Conservation (phyloP, 805 yeast species). For the Candida tallmaniae region DNA sequence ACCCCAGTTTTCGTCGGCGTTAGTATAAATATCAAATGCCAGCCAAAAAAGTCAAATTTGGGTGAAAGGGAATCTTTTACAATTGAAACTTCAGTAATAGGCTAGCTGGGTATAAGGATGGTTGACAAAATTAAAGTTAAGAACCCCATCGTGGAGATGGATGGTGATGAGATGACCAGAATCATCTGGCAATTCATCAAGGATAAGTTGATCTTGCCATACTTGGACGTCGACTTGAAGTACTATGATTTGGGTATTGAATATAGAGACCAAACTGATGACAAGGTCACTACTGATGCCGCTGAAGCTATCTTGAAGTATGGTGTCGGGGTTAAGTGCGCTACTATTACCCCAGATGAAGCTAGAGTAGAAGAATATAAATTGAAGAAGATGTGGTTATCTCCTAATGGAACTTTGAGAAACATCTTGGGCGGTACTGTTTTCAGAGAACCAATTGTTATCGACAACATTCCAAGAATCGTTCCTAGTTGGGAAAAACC, state of each 20-base stretch:
- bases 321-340: slow-evolving; percentile 95
- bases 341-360: slow-evolving; percentile 98
- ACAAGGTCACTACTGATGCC: slow-evolving; percentile 82
- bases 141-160: slow-evolving; percentile 93
- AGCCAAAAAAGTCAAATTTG: background rate
- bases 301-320: slow-evolving; percentile 85
- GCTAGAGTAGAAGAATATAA: slow-evolving; percentile 88
- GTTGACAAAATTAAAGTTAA: slow-evolving; percentile 63
- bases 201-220: slow-evolving; percentile 81
- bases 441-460: slow-evolving; percentile 93
- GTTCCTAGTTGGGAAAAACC: slow-evolving; percentile 94
- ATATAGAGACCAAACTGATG: slow-evolving; percentile 83
- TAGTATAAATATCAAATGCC: background rate
- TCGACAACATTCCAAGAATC: slow-evolving; percentile 81
- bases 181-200: slow-evolving; percentile 92
- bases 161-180: slow-evolving; percentile 97
- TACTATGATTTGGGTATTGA: slow-evolving; percentile 89
- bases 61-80: background rate
- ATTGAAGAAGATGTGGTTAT: slow-evolving; percentile 94
- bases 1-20: slow-evolving; percentile 1
- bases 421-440: slow-evolving; percentile 95
- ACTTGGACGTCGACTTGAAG: slow-evolving; percentile 79
- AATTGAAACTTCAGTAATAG: background rate
- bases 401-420: slow-evolving; percentile 96
- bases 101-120: slow-evolving; percentile 7